Evolutionary conservation across 305 asterid species (phyloP).

Genomic region (Coffea humblotiana): DNA sequence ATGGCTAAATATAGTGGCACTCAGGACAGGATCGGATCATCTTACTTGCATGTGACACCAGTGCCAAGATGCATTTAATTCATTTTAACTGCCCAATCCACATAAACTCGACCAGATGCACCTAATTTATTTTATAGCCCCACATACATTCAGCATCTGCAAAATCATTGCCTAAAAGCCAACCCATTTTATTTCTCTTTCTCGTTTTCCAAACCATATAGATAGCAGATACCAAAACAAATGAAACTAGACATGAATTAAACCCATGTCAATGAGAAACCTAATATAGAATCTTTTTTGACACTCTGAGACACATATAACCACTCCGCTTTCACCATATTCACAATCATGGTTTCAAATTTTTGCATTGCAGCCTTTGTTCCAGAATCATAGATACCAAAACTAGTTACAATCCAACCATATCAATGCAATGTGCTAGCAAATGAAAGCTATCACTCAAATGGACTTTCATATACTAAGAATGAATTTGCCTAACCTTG

Average conservation of each 20-base stretch:
- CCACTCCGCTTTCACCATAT: slow-evolving; percentile 82
- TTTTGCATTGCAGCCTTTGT: slow-evolving; percentile 86
- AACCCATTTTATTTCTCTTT: not conserved
- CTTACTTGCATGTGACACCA: slow-evolving; percentile 99
- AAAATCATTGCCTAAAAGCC: slow-evolving; percentile 9
- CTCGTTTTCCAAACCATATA: not conserved
- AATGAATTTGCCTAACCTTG: slow-evolving; percentile 43
- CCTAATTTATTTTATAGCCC: slow-evolving; percentile 95
- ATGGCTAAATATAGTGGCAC: slow-evolving; percentile 17
- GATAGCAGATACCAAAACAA: not conserved
- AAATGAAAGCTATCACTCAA: not conserved
- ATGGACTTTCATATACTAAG: not conserved
- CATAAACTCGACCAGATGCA: slow-evolving; percentile 68
- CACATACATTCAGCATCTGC: slow-evolving; percentile 95
- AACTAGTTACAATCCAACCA: slow-evolving; percentile 20
- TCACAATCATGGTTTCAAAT: slow-evolving; percentile 89
- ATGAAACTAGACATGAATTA: not conserved
- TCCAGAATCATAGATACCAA: slow-evolving; percentile 19
- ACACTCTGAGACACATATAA: slow-evolving; percentile 88
- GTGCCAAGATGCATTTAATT: slow-evolving; percentile 74
- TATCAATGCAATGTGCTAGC: not conserved
- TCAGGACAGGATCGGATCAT: slow-evolving; percentile 91
- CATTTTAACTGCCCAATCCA: slow-evolving; percentile 97
- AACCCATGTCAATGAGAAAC: slow-evolving; percentile 33
- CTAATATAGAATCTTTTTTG: slow-evolving; percentile 85